phyloP scores from a whole-genome alignment of 352 stramenopile genomes.

The Pythium brachiatum region DNA sequence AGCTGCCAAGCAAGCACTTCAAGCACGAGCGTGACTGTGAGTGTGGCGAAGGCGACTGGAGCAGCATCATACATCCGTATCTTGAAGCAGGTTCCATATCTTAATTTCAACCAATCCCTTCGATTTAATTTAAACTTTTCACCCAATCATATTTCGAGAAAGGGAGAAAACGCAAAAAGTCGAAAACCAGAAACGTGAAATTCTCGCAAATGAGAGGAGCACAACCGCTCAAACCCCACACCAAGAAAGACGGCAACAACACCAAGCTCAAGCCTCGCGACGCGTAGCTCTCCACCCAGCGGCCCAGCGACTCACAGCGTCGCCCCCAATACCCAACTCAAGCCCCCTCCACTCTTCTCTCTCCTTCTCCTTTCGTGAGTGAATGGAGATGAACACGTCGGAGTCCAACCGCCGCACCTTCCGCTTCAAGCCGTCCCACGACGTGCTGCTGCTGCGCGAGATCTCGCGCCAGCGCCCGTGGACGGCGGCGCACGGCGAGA shows the following conservation, averaged over 20 bases:
- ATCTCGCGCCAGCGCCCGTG: slow-evolving; percentile 20
- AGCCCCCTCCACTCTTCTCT: no score
- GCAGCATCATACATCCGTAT: slow-evolving; percentile 3
- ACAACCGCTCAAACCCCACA: slow-evolving; percentile 1
- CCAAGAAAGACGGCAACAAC: neutral
- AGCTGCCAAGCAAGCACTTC: slow-evolving; percentile 23
- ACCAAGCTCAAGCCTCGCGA: neutral
- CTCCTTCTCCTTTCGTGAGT: neutral
- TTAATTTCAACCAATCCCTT: slow-evolving; percentile 17
- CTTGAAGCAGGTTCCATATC: slow-evolving; percentile 8
- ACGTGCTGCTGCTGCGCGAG: slow-evolving; percentile 22
- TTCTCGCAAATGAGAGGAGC: slow-evolving; percentile 16
- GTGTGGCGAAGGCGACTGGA: neutral
- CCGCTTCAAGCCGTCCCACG: slow-evolving; percentile 24
- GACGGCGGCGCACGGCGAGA: slow-evolving; percentile 23
- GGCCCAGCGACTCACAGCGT: neutral
- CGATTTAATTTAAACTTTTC: slow-evolving; percentile 3
- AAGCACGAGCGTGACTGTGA: slow-evolving; percentile 15
- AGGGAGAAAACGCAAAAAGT: slow-evolving; percentile 24
- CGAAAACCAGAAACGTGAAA: slow-evolving; percentile 22
- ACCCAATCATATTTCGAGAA: slow-evolving; percentile 2
- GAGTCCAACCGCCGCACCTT: slow-evolving; percentile 23
- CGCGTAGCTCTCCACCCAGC: neutral
- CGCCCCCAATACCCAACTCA: neutral
- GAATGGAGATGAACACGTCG: slow-evolving; percentile 8